Base-by-base conservation (phyloP, 2,329 filamentous ascomycete genomes). In the Chlorencoelia australis region DNA sequence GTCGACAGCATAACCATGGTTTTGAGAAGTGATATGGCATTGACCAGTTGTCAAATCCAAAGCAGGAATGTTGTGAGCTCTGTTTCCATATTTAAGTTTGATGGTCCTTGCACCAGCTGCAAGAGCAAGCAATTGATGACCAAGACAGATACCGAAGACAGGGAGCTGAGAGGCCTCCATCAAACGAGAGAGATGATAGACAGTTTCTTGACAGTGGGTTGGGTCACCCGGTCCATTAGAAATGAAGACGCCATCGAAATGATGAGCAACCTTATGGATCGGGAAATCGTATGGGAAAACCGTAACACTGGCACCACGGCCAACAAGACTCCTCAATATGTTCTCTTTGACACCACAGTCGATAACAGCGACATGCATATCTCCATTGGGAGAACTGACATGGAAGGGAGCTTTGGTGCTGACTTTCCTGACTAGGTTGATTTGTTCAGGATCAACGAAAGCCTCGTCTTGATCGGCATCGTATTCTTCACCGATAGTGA, bases 311-410 rank as follows among this genome's bases (percentile, higher is more conserved):
- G 88, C 85, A 43, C 91, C 91, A 46, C 91, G 87, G 63, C 75
- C 80, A 56, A 96, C 88, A 42, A 98, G 71, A 60, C 84, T 93
- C 56, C 91, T 86, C 42, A 98, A 79, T 54, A 98, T 98, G 69
- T 98, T 98, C 75, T 98, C 91, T 75, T 98, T 98, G 51, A 96
- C 91, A 69, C 91, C 91, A 57, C 91, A 98, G 66, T 98, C 91
- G 58, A 98, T 82, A 50, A 98, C 73, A 41, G 89, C 91, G 51
- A 98, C 77, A 66, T 98, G 91, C 60, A 85, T 80, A 55, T 82
- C 77, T 46, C 89, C 86, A 49, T 81, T 75, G 20, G 79, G 75
- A 34, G 88, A 87, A 60, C 84, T 82, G 48, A 96, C 82, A 54
- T 96, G 86, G 69, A 96, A 98, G 27, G 91, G 91, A 46, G 88